Base-by-base conservation (phyloP, 257 asterid species). In the Ilex aquifolium region DNA sequence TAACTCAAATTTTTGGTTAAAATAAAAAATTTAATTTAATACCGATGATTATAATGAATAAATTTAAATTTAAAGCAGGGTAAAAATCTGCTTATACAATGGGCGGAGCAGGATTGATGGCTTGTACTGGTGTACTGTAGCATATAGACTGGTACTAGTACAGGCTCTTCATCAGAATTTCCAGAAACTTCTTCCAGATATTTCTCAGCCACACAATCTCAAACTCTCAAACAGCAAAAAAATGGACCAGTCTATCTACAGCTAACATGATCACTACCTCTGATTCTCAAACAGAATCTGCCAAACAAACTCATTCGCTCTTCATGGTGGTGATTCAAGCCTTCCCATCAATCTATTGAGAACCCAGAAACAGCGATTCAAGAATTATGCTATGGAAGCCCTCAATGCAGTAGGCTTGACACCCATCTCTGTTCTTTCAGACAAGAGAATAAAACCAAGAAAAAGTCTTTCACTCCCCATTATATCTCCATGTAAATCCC, bases 391-490 rank as follows among this genome's bases (percentile, higher is more conserved):
- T 64, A 92, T 93, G 99, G 88, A 83, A 83, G 95, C 94, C 74
- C 76, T 89, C 57, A 85, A 92, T 73, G 91, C 91, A 60, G 87
- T 56, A 76, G 85, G 83, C 61, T 72, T 84, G 74, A 85, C 88
- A 57, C 88, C 95, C 48, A 72, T 84, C 12, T 87, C 96, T 42
- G 94, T 89, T 77, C 94, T 87, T 57, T 78, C 95, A 50, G 81
- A 79, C 42, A 85, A 85, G 63, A 79, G 81, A 76, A 75, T 71
- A n/a, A 68, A 79, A 39, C 82, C 87, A 73, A 80, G 82, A 66
- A 89, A 79, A 61, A 59, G 13, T 51, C 40, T 56, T 16, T 29
- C 71, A 27, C 63, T 79, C 5, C 69, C 79, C 65, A 27, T 73
- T 27, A 53, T 65, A 69, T 61, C 75, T 40, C 80, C 74, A 31